Base-by-base conservation (phyloP, 2,329 filamentous ascomycete genomes). In the Fusarium sp. region DNA sequence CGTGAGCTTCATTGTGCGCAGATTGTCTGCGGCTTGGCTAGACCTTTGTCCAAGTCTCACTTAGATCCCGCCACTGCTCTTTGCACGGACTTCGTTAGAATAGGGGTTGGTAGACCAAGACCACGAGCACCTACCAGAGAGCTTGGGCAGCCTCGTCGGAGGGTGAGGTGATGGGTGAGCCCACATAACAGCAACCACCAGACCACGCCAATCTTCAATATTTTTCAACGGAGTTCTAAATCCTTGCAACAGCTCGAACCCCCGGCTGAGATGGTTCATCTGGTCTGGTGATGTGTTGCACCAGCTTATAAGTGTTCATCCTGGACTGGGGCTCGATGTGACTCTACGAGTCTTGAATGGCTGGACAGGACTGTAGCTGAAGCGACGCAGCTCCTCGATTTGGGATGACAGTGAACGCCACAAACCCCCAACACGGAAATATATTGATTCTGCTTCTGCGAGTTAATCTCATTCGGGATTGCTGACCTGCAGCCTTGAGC, bases 151-250 rank as follows among this genome's bases (percentile, higher is more conserved):
- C 38, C 65, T 63, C 50, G 55, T 55, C 56, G 66, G 75, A 63
- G 67, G 75, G 76, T 78, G 76, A 78, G 73, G 69, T 75, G 76
- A 78, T 78, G 64, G 51, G 48, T 74, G 65, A 77, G 72, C 67
- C 75, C 71, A 78, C 73, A 66, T 61, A 78, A 63, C 45, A 69
- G 51, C 39, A 66, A 66, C 66, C 75, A 70, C 53, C 68, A 63
- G 72, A 75, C 61, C 68, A 73, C 69, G 55, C 59, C 45, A 73
- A 58, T 70, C 61, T 66, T 73, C 45, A 74, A 50, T 70, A 59
- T 66, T 63, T 62, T 56, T 54, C 61, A 66, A 50, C 35, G 54
- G 62, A 66, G 55, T 36, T 61, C 45, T 41, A 44, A 72, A 75
- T 38, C 62, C 59, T 63, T 77, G 61, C 38, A 61, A 38, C 50